Evolutionary conservation across 805 yeast genomes (phyloP), one percentile per base, ranked within the genome.

Genomic region (Wickerhamomyces rabaulensis): DNA sequence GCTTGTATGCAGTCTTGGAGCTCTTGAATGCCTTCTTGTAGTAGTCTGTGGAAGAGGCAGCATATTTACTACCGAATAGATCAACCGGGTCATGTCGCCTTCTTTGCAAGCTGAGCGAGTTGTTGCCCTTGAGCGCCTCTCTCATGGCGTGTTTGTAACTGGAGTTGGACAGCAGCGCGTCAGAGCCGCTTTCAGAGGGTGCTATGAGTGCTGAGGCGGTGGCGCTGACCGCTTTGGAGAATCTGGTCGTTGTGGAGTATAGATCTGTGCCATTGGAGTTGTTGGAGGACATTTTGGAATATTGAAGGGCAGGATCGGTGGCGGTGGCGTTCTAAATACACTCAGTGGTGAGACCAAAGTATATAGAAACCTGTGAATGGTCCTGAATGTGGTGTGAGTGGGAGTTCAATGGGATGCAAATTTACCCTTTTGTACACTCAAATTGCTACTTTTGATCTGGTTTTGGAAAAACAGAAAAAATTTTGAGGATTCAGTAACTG

Each of bases 181-280:
- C 66, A 17, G 54, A 40, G 2, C 51, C 61, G 16, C 60, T 57
- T 6, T 45, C 41, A 5, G 54, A 42, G 26, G 52, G 50, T 16
- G 53, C 52, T 26, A 78, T 73, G 22, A 79, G 52, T 2, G 76
- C 79, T 9, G 81, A 72, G 1, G 84, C 83, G 1, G 84, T 78
- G 2, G 80, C 71, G 0, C 80, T 74, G 39, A 79, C 69, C 2
- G 80, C 75, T 49, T 69, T 72, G 10, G 78, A 71, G 37, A 76
- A 53, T 46, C 70, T 61, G 10, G 68, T 48, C 8, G 73, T 62
- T 36, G 65, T 54, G 48, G 58, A 54, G 55, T 63, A 52, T 5
- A 62, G 20, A 43, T 58, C 64, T 3, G 54, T 43, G 29, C 52
- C 49, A 25, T 39, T 44, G 41, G 53, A 44, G 13, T 44, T 45